Conservation (phyloP, 805 yeast species). For the Spathaspora gorwiae region DNA sequence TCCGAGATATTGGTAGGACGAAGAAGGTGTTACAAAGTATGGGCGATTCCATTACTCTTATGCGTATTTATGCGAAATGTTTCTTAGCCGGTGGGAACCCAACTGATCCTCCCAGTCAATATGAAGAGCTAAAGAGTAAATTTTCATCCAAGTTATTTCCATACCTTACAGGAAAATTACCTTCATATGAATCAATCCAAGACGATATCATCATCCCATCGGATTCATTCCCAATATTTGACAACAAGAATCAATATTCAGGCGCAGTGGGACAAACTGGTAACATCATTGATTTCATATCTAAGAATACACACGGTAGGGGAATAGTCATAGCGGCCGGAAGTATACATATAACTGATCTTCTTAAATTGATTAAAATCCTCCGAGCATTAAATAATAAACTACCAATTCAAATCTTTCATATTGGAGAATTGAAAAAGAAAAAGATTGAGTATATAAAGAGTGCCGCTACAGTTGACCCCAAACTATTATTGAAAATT, state of each 20-base stretch:
- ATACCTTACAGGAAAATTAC: constrained; percentile 18
- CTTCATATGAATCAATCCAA: constrained; percentile 13
- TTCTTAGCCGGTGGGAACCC: constrained; percentile 13
- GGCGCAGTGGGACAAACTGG: constrained; percentile 5
- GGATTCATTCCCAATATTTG: constrained; percentile 3
- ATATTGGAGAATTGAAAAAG: constrained; percentile 19
- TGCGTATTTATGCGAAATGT: constrained; percentile 30
- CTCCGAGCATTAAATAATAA: constrained; percentile 28
- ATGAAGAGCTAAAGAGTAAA: constrained; percentile 10
- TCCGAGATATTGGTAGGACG: constrained; percentile 13
- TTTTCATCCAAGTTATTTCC: constrained; percentile 24
- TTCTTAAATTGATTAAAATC: constrained; percentile 20
- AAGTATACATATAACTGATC: constrained; percentile 19
- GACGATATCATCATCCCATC: neutral
- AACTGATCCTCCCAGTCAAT: neutral
- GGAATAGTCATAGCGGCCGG: constrained; percentile 31
- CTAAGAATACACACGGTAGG: constrained; percentile 23
- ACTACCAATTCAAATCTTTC: constrained; percentile 30
- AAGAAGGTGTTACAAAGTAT: constrained; percentile 16
- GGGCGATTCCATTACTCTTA: constrained; percentile 27
- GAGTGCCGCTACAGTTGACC: constrained; percentile 14
- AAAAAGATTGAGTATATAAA: constrained; percentile 18
- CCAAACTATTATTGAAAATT: constrained; percentile 13
- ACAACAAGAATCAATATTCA: constrained; percentile 6
- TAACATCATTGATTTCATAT: constrained; percentile 36